A percentile compares a stretch with the other conserved stretches of the same genome.
Evolutionary conservation across 352 stramenopile genomes (phyloP).

Genomic region (Aphanomyces cochlioides): DNA sequence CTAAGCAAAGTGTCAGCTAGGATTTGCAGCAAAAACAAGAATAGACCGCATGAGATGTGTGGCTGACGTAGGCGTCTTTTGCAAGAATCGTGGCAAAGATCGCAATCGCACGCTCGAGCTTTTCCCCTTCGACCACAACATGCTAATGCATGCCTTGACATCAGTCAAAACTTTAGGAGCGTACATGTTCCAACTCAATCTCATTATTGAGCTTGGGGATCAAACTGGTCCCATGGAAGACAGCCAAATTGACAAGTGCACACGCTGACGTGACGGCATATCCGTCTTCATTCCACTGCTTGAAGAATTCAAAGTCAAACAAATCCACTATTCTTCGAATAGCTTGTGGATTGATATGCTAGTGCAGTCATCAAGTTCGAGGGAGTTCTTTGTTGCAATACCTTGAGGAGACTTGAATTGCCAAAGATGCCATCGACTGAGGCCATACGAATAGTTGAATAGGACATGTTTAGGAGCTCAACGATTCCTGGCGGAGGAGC

Average conservation of each 20-base stretch:
- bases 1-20: background rate
- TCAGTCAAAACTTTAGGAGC: background rate
- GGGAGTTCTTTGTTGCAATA: too few relatives aligned
- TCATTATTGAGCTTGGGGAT: background rate
- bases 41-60: background rate
- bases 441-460: too few relatives aligned
- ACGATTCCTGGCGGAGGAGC: background rate
- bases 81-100: background rate
- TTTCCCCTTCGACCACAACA: constrained; percentile 8
- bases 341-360: too few relatives aligned
- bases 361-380: too few relatives aligned
- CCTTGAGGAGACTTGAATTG: too few relatives aligned
- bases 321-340: too few relatives aligned
- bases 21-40: background rate
- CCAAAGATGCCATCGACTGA: background rate
- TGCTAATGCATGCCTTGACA: background rate
- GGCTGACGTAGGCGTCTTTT: constrained; percentile 9
- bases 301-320: background rate
- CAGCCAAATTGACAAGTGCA: background rate
- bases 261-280: background rate
- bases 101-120: constrained; percentile 3
- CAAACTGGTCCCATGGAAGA: background rate
- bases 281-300: background rate
- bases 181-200: constrained; percentile 3
- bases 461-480: background rate